Percentiles rank a stretch among this genome's conserved stretches.
These are phyloP conservation scores for Neovahlkampfia damariscottae DNA, from an alignment of 78 protist genomes.

Conservation along the genomic window DNA sequence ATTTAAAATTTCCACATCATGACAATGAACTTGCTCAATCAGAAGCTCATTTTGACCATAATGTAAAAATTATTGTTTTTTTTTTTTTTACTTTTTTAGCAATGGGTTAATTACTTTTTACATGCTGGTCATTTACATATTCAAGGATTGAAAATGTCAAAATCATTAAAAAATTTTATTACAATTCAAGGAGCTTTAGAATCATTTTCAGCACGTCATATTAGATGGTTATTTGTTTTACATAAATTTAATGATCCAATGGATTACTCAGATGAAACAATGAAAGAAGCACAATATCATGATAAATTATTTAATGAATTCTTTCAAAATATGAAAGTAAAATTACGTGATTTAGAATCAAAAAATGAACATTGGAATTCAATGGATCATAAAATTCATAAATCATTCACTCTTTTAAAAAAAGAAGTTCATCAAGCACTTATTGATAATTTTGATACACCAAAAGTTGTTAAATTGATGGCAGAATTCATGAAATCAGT, in stretches of 20 bases:
- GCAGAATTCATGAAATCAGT: constrained; percentile 24
- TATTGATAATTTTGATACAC: constrained; percentile 80
- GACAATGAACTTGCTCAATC: constrained; percentile 97
- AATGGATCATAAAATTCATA: background rate
- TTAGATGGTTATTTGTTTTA: constrained; percentile 79
- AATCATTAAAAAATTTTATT: constrained; percentile 93
- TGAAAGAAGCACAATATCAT: constrained; percentile 46
- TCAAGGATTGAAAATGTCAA: constrained; percentile 92
- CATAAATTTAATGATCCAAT: constrained; percentile 50
- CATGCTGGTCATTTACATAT: constrained; percentile 86
- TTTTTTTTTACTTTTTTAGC: too few relatives aligned
- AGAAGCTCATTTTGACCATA: constrained; percentile 46
- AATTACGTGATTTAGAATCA: constrained; percentile 1
- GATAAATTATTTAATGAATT: constrained; percentile 68
- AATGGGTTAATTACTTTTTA: constrained; percentile 90
- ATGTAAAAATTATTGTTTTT: too few relatives aligned
- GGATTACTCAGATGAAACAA: constrained; percentile 55
- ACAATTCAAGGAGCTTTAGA: constrained; percentile 70
- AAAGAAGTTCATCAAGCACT: constrained; percentile 51
- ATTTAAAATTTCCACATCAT: constrained; percentile 97
- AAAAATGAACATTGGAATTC: background rate
- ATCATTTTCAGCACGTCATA: constrained; percentile 60
- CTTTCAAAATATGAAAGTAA: constrained; percentile 60
- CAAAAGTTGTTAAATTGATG: constrained; percentile 30
- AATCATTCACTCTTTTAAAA: background rate